These are phyloP conservation scores for Trypanosoma boissoni DNA, from an alignment of 208 protist genomes.

Conservation along the genomic window DNA sequence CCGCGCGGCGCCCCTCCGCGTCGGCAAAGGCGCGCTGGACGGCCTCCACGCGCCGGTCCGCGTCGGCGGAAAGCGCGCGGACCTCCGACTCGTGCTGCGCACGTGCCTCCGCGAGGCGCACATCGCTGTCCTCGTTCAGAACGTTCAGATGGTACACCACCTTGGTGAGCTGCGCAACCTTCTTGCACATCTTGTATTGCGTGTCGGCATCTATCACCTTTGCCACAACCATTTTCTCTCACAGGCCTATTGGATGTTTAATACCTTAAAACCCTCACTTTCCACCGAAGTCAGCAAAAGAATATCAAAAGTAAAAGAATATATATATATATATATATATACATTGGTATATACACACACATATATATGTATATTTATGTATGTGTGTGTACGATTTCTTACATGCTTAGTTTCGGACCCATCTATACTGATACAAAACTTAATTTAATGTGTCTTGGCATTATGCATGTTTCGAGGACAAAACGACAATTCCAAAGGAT, in stretches of 20 bases:
- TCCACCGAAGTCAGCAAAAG: background rate
- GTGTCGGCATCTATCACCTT: too few species aligned
- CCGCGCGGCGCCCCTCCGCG: conserved; percentile 26
- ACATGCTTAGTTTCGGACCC: background rate
- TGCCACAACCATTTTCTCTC: too few species aligned
- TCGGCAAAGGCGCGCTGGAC: conserved; percentile 26
- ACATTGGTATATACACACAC: conserved; percentile 19
- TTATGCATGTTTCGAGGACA: too few species aligned
- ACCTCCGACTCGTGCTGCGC: conserved; percentile 84
- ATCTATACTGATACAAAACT: too few species aligned
- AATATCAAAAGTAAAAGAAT: conserved; percentile 1
- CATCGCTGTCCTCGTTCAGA: conserved; percentile 93
- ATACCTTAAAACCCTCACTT: too few species aligned
- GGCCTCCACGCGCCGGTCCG: conserved; percentile 46
- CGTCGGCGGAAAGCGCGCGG: conserved; percentile 68
- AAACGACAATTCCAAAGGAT: too few species aligned
- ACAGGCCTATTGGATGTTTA: too few species aligned
- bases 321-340: conserved; percentile 3
- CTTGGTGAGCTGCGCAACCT: conserved; percentile 97
- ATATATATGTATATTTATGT: background rate
- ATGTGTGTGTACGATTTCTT: background rate
- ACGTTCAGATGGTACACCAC: conserved; percentile 97
- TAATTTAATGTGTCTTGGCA: too few species aligned
- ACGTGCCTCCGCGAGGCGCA: conserved; percentile 61
- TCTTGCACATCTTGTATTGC: conserved; percentile 95